phyloP scores from a whole-genome alignment of 2,329 filamentous ascomycete species.

The Hypoxylon sp. region DNA sequence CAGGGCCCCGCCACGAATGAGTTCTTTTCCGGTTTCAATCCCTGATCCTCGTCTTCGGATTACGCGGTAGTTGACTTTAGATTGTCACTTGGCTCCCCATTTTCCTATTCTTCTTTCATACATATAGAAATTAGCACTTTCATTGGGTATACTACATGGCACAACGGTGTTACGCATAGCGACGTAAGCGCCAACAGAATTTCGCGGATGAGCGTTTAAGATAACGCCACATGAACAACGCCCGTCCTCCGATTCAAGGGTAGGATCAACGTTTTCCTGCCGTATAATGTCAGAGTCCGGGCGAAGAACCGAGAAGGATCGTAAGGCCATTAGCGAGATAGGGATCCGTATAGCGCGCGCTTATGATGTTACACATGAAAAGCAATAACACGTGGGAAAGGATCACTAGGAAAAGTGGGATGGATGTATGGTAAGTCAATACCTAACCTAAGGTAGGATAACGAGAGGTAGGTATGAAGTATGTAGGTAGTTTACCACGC shows the following conservation, averaged over 20 bases:
- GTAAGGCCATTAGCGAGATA: background rate
- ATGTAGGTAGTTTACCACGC: background rate
- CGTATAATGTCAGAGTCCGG: background rate
- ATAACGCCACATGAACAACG: slow-evolving; percentile 4
- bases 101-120: background rate
- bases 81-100: background rate
- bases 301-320: background rate
- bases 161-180: background rate
- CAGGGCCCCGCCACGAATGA: background rate
- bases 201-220: slow-evolving; percentile 1
- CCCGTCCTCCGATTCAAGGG: background rate
- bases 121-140: background rate
- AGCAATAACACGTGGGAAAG: background rate
- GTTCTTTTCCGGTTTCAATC: slow-evolving; percentile 6
- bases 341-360: background rate
- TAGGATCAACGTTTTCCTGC: slow-evolving; percentile 5
- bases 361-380: background rate
- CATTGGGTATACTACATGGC: no score
- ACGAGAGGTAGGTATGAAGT: background rate
- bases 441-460: background rate
- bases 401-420: background rate
- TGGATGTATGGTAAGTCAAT: background rate
- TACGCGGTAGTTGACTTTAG: slow-evolving; percentile 16
- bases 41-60: slow-evolving; percentile 23
- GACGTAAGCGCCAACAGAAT: slow-evolving; percentile 11